A percentile compares a stretch with the other conserved stretches of the same genome.
These are phyloP conservation scores for Capronia coronata DNA, from an alignment of 2,329 filamentous ascomycete genomes.

Conservation along the genomic window DNA sequence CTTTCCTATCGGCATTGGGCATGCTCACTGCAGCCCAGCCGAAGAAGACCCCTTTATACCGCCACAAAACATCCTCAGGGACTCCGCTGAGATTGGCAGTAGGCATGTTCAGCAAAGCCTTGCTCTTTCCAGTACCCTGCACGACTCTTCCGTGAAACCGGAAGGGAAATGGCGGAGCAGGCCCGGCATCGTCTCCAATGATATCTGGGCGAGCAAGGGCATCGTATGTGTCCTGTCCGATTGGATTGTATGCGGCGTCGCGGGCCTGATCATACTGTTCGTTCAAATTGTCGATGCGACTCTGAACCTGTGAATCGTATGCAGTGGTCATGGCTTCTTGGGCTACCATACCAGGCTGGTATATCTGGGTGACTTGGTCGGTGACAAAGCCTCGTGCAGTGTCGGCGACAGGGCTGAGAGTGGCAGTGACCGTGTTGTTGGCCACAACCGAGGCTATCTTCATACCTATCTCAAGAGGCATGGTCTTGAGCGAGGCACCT, in stretches of 20 bases:
- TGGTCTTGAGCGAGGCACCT: slow-evolving; percentile 57
- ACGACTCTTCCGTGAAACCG: slow-evolving; percentile 47
- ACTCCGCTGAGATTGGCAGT: slow-evolving; percentile 51
- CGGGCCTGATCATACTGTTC: slow-evolving; percentile 35
- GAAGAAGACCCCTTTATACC: slow-evolving; percentile 57
- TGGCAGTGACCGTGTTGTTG: slow-evolving; percentile 41
- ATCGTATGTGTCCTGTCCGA: slow-evolving; percentile 12
- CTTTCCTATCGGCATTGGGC: slow-evolving; percentile 27
- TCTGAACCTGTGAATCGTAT: slow-evolving; percentile 32
- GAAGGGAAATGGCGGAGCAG: slow-evolving; percentile 49
- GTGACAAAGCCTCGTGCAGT: slow-evolving; percentile 27
- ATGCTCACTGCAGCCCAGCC: slow-evolving; percentile 52
- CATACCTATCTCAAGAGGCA: slow-evolving; percentile 61
- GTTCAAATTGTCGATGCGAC: slow-evolving; percentile 35
- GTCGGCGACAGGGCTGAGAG: slow-evolving; percentile 39
- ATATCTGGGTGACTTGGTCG: slow-evolving; percentile 23
- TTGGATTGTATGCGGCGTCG: slow-evolving; percentile 22
- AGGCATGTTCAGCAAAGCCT: slow-evolving; percentile 43
- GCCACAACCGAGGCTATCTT: slow-evolving; percentile 45
- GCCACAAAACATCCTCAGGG: slow-evolving; percentile 47
- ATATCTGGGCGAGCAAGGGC: slow-evolving; percentile 34
- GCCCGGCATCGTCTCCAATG: slow-evolving; percentile 48
- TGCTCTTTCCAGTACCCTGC: slow-evolving; percentile 40
- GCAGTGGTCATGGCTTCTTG: slow-evolving; percentile 33
- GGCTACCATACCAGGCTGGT: slow-evolving; percentile 31